Evolutionary conservation across 768 basidiomycete genomes (phyloP).

Genomic region (Pulveroboletus sp.): DNA sequence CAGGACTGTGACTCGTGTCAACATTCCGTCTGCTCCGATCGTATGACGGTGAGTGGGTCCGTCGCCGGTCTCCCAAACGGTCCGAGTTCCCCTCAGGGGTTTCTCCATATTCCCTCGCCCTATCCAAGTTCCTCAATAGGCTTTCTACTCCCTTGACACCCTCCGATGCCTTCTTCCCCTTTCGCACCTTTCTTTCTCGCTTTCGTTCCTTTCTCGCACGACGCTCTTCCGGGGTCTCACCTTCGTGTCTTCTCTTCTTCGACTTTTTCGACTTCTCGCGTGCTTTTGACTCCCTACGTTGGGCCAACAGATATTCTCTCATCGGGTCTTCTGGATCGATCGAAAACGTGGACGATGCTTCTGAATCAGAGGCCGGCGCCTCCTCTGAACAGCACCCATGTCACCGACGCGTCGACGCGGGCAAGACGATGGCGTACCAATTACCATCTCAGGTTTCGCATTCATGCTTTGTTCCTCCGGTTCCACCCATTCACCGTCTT

Average conservation of each 20-base stretch:
- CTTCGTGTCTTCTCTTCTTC: slow-evolving; percentile 64
- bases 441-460: slow-evolving; percentile 72
- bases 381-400: slow-evolving; percentile 39
- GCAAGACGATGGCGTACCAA: slow-evolving; percentile 42
- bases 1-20: slow-evolving; percentile 17
- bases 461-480: slow-evolving; percentile 84
- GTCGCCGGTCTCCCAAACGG: slow-evolving; percentile 7
- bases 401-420: slow-evolving; percentile 1
- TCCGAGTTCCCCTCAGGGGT: slow-evolving; percentile 13
- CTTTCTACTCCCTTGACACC: slow-evolving; percentile 66
- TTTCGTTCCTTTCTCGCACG: slow-evolving; percentile 72
- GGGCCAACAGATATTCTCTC: slow-evolving; percentile 84
- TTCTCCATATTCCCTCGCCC: slow-evolving; percentile 2
- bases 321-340: slow-evolving; percentile 98
- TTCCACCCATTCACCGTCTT: slow-evolving; percentile 83
- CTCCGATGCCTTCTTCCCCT: slow-evolving; percentile 51
- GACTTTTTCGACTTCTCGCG: slow-evolving; percentile 58
- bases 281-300: slow-evolving; percentile 70
- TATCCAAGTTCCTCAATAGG: slow-evolving; percentile 48
- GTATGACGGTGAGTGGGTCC: slow-evolving; percentile 13
- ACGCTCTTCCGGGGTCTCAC: slow-evolving; percentile 80
- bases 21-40: slow-evolving; percentile 7
- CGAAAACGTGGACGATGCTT: slow-evolving; percentile 57
- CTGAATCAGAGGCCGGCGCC: slow-evolving; percentile 59
- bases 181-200: slow-evolving; percentile 62